Evolutionary conservation across 78 protist genomes (phyloP), one percentile per base, ranked within the genome.

Genomic region (Dictyostelium citrinum): DNA sequence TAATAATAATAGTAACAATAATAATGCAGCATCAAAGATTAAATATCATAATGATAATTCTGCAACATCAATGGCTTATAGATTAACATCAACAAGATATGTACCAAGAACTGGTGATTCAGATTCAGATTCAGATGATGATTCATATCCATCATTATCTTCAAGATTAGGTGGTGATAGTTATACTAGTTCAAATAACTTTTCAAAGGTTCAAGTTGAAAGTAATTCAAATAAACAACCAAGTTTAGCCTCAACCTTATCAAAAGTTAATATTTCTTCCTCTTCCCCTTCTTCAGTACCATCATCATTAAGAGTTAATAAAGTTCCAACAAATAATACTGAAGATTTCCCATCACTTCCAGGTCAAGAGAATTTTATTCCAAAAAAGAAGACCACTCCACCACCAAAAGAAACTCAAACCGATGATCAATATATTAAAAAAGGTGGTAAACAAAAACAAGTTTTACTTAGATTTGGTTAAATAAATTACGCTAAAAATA

Each of bases 321-420:
- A 70, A 33, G 20, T 33, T 17, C 77, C 77, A 33, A 70, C 77
- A 12, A 70, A 70, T 5, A 27, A 75, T 33, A 60, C 37, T 7
- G 74, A 58, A 22, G 93, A 88, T 33, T 88, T 88, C 85, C 93
- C 93, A 17, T 88, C 93, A 35, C 37, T 88, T 2, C 93, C 93
- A 76, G 45, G 58, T 17, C 10, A 67, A 31, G 84, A 80, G 12
- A 39, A 78, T 29, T 78, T 46, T 58, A 27, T 41, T 7, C 93
- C 93, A 78, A 43, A 45, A 68, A 37, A 74, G 49, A 88, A 88
- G 22, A 37, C 64, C 0, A 31, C 16, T 14, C 12, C 49, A 5
- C 55, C 12, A 41, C 82, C 82, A 76, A 76, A 76, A 78, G 46
- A 22, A 35, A 33, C 29, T 35, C 37, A 5, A 58, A 33, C 51